Evolutionary conservation across 139 green algal species (phyloP), one percentile per base, ranked within the genome.

Genomic region (Coccomyxa sp.): DNA sequence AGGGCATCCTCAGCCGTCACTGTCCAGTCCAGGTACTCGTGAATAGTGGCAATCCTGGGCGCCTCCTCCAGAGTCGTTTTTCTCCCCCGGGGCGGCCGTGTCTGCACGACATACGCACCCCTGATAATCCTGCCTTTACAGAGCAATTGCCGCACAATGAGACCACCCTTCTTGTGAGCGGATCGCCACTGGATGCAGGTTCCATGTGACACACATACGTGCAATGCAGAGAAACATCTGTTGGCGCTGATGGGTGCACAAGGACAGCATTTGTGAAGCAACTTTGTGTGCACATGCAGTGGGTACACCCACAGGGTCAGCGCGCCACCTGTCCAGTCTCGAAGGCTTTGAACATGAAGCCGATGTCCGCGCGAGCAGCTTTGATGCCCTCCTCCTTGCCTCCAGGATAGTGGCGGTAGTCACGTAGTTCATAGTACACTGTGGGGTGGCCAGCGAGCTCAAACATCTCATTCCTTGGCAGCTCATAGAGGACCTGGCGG

Each of bases 21-120:
- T 10, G 95, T 98, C 95, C 95, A 98, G 87, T 98, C 93, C 27
- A 98, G 90, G 88, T 98, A 98, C 85, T 98, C 95, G 83, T 98
- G 95, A 58, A 98, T 98, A 78, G 95, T 98, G 79, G 92, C 87
- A 21, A 91, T 90, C 23, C 95, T 90, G 13, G 94, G 91, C 80
- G 92, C 87, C 45, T 93, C 87, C n/a, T 92, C 89, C 57, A 91
- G 90, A 30, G 94, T 91, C 17, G 83, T 93, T 18, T 51, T 38
- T 79, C 89, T 32, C 38, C 86, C 88, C 60, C 86, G 83, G 25
- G 90, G 89, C 79, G 89, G 89, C 63, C 84, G 87, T 66, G 63
- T 32, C 77, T 86, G 76, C 51, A 57, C 0, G 9, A 58, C 66
- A 27, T 27, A 51, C 38, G 7, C 38, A 11, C 38, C 38, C 7